A percentile compares a stretch with the other conserved stretches of the same genome.
phyloP scores from a whole-genome alignment of 768 basidiomycete genomes.

The Mycena latifolia region DNA sequence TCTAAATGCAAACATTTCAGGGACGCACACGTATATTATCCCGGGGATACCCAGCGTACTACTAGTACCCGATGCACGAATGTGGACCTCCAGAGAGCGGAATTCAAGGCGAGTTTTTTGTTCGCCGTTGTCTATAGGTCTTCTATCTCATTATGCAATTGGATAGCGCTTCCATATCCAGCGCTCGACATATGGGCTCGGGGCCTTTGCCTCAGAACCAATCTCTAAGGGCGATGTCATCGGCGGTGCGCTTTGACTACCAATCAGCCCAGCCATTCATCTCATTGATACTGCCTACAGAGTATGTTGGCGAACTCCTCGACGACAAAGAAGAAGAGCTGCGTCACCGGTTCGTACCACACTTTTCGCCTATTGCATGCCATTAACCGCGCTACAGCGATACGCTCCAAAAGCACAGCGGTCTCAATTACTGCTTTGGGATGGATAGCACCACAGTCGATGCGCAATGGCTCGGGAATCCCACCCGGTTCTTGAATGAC shows the following conservation, averaged over 20 bases:
- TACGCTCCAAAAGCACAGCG: neutral
- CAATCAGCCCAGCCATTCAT: neutral
- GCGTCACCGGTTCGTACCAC: neutral
- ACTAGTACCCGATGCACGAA: slow-evolving; percentile 8
- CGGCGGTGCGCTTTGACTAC: neutral
- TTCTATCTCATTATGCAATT: neutral
- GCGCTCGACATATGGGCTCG: slow-evolving; percentile 12
- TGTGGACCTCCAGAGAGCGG: slow-evolving; percentile 3
- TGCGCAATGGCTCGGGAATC: slow-evolving; percentile 30
- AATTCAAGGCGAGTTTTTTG: slow-evolving; percentile 14
- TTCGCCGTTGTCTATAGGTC: neutral
- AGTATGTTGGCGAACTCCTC: slow-evolving; percentile 27
- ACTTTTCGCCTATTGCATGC: neutral
- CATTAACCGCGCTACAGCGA: neutral
- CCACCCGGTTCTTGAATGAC: slow-evolving; percentile 33
- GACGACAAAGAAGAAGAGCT: neutral
- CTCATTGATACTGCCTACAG: neutral
- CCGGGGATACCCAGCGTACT: neutral
- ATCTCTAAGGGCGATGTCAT: neutral
- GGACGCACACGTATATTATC: slow-evolving; percentile 1
- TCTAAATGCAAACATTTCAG: neutral
- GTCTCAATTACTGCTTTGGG: slow-evolving; percentile 14
- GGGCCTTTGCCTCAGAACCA: slow-evolving; percentile 20
- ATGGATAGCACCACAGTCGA: neutral
- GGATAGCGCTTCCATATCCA: slow-evolving; percentile 1